Evolutionary conservation across 1,284 basidiomycete genomes (phyloP), one percentile per base, ranked within the genome.

Genomic region (Heterobasidion parviporum): DNA sequence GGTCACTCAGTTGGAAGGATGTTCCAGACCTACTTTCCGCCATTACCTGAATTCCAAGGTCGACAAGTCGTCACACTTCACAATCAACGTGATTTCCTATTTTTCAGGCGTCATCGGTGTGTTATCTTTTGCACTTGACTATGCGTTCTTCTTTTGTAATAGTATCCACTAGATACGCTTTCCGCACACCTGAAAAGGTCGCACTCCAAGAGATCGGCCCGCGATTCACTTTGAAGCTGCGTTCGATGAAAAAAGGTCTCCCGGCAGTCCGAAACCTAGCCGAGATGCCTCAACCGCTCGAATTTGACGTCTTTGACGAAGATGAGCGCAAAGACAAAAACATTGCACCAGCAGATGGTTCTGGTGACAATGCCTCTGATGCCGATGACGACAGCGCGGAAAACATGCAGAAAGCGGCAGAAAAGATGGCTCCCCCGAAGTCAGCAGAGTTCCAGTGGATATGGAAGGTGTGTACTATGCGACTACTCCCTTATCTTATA

Each of bases 141-240:
- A 50, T 52, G 53, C 6, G 26, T 48, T 32, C 48, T 33, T 5
- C 14, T 6, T 44, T 16, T 16, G 20, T 12, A 15, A 36, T 58
- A 41, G 15, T 26, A 46, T 33, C 14, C 46, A 9, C 47, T 36
- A 93, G 94, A 63, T 98, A 98, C 69, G 92, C 93, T 46, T 98
- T 98, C 70, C 83, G 92, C 50, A 92, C 91, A 0, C 77, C 87
- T 6, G 93, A 94, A 62, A 95, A 93, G 67, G 94, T 98, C 9
- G 86, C 89, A 15, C 74, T 99, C 53, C 97, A 99, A 70, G 97
- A 99, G 71, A 99, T 99, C 59, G 97, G 97, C 0, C 97, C 97
- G 5, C 83, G 96, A 33, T 98, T 99, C 68, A 99, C 97, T 0
- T 77, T 99, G 16, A 99, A 99, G 73, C 73, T 99, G 56, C 77